Percentiles rank a stretch among this genome's conserved stretches.
Evolutionary conservation across 148 eudicot species (phyloP).

Genomic region (Vaccinium darrowii): DNA sequence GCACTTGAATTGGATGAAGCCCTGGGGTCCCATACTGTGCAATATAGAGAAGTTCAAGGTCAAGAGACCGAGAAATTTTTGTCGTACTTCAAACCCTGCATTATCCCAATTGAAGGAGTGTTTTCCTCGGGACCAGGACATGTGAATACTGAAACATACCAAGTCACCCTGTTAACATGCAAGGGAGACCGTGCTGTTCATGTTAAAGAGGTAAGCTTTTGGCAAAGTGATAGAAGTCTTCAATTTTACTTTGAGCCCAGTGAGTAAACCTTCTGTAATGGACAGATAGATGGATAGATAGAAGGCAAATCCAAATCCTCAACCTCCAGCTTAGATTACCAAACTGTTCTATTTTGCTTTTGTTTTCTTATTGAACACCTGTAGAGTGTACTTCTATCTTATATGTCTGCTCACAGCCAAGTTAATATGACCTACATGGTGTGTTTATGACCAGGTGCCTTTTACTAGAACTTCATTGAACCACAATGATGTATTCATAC

Average conservation of each 20-base stretch:
- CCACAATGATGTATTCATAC: conserved; percentile 68
- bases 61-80: conserved; percentile 71
- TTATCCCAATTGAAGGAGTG: conserved; percentile 66
- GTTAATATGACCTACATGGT: conserved; percentile 14
- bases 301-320: background rate
- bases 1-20: conserved; percentile 73
- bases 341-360: background rate
- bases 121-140: conserved; percentile 47
- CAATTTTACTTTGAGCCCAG: background rate
- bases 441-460: conserved; percentile 48
- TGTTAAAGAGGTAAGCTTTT: conserved; percentile 62
- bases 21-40: conserved; percentile 69
- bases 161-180: conserved; percentile 51
- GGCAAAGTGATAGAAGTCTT: background rate
- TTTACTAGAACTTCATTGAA: conserved; percentile 73
- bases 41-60: conserved; percentile 78
- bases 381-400: background rate
- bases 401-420: conserved; percentile 6
- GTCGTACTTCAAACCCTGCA: conserved; percentile 80
- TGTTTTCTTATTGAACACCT: background rate
- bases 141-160: conserved; percentile 41
- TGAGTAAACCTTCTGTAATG: background rate
- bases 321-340: background rate
- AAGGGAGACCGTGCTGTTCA: conserved; percentile 67
- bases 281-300: too few relatives aligned